Evolutionary conservation across 768 basidiomycete genomes (phyloP).

Genomic region (Rhizopogon vulgaris): DNA sequence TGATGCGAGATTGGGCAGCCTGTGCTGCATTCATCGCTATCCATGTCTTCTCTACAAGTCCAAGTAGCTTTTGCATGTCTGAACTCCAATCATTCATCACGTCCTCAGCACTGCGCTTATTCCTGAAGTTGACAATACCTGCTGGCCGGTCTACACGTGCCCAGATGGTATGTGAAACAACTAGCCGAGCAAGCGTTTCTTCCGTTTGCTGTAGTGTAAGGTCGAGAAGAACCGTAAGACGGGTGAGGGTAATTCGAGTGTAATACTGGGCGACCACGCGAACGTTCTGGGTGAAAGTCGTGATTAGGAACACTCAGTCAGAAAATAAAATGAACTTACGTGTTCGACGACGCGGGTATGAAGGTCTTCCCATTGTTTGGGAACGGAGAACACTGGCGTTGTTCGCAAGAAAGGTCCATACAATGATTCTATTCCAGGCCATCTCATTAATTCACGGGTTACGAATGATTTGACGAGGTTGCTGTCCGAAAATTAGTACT

Average conservation of each 20-base stretch:
- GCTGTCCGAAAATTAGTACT: constrained; percentile 36
- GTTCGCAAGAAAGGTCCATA: constrained; percentile 81
- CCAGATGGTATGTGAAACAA: constrained; percentile 89
- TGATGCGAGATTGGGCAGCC: constrained; percentile 69
- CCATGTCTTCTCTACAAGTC: constrained; percentile 97
- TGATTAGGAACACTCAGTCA: neutral
- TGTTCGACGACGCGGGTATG: constrained; percentile 96
- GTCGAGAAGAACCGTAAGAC: constrained; percentile 84
- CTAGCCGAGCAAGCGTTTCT: constrained; percentile 81
- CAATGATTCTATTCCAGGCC: constrained; percentile 87
- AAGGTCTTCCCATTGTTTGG: constrained; percentile 89
- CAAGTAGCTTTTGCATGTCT: constrained; percentile 89
- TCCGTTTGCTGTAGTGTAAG: constrained; percentile 79
- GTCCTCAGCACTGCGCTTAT: constrained; percentile 79
- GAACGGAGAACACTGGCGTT: constrained; percentile 73
- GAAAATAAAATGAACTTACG: constrained; percentile 41
- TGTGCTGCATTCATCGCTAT: constrained; percentile 91
- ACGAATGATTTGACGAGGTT: constrained; percentile 92
- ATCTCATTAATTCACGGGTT: constrained; percentile 90
- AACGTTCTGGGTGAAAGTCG: constrained; percentile 62
- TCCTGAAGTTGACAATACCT: constrained; percentile 84
- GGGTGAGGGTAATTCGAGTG: constrained; percentile 79
- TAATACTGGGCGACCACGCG: constrained; percentile 94
- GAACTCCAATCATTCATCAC: constrained; percentile 98
- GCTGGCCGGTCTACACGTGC: constrained; percentile 90